These are phyloP conservation scores for Peronospora farinosa DNA, from an alignment of 352 stramenopile species.

Conservation along the genomic window DNA sequence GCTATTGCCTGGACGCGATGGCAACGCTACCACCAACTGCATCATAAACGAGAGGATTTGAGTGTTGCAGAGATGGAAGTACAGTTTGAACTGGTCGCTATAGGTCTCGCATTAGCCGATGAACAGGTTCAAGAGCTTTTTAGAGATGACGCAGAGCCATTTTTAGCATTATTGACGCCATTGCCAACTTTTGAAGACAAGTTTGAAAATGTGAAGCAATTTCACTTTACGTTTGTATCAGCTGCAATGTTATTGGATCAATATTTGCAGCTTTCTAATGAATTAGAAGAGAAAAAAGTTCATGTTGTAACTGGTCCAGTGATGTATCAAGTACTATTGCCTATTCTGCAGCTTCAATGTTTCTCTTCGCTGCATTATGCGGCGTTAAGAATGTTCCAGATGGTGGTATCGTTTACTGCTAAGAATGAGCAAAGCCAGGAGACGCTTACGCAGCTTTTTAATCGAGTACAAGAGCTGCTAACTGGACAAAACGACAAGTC, in stretches of 20 bases:
- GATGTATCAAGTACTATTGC: slow-evolving; percentile 28
- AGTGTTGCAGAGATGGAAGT: slow-evolving; percentile 23
- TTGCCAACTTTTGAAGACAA: slow-evolving; percentile 20
- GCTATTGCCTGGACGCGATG: slow-evolving; percentile 23
- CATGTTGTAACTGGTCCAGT: slow-evolving; percentile 8
- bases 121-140: slow-evolving; percentile 30
- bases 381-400: slow-evolving; percentile 23
- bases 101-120: slow-evolving; percentile 26
- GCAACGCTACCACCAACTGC: slow-evolving; percentile 12
- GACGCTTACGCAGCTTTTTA: slow-evolving; percentile 6
- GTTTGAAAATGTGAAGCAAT: slow-evolving; percentile 18
- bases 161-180: slow-evolving; percentile 36
- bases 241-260: slow-evolving; percentile 23
- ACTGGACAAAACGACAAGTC: slow-evolving; percentile 7
- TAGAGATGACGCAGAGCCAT: slow-evolving; percentile 6
- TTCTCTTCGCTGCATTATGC: slow-evolving; percentile 28
- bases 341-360: slow-evolving; percentile 22
- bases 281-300: background rate
- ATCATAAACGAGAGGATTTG: slow-evolving; percentile 1
- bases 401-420: slow-evolving; percentile 12
- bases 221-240: slow-evolving; percentile 46
- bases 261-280: slow-evolving; percentile 14
- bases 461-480: slow-evolving; percentile 9
- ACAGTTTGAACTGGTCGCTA: slow-evolving; percentile 52
- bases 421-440: background rate